Conservation (phyloP, 768 basidiomycete genomes). For the Lyophyllum shimeji region DNA sequence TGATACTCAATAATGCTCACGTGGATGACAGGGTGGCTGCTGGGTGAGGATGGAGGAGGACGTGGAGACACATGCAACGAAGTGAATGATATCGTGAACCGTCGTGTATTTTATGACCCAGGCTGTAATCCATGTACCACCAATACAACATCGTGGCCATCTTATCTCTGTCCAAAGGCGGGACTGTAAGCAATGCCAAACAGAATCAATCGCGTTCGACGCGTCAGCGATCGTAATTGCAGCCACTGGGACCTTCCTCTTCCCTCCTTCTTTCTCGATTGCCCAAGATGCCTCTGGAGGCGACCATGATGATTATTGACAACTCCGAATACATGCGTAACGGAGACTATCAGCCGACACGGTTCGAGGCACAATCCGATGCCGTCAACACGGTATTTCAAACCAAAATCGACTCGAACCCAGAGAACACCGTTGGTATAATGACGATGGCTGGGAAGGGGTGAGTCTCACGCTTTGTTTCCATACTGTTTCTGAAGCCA, state of each 20-base stretch:
- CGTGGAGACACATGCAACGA: neutral
- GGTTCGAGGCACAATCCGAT: conserved; percentile 90
- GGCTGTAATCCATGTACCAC: neutral
- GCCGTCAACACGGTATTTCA: conserved; percentile 89
- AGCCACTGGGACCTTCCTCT: conserved; percentile 1
- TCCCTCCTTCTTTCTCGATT: conserved; percentile 8
- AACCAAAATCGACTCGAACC: conserved; percentile 93
- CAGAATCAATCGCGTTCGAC: conserved; percentile 26
- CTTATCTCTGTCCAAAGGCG: conserved; percentile 12
- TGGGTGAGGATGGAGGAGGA: conserved; percentile 30
- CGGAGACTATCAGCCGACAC: conserved; percentile 84
- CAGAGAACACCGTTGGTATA: conserved; percentile 95
- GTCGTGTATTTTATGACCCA: neutral
- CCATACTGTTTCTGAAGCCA: neutral
- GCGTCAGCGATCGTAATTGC: conserved; percentile 25
- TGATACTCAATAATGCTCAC: neutral
- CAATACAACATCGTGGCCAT: no score
- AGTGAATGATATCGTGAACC: neutral
- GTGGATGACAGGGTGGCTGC: conserved; percentile 25
- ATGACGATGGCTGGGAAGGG: conserved; percentile 99
- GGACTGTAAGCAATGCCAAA: conserved; percentile 11
- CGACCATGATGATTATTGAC: conserved; percentile 96
- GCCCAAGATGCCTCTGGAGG: conserved; percentile 89
- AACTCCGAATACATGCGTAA: conserved; percentile 98
- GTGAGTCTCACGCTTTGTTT: conserved; percentile 41